Evolutionary conservation across 176 grass and related monocot species (phyloP), one percentile per base, ranked within the genome.

Genomic region (Eleusine coracana): DNA sequence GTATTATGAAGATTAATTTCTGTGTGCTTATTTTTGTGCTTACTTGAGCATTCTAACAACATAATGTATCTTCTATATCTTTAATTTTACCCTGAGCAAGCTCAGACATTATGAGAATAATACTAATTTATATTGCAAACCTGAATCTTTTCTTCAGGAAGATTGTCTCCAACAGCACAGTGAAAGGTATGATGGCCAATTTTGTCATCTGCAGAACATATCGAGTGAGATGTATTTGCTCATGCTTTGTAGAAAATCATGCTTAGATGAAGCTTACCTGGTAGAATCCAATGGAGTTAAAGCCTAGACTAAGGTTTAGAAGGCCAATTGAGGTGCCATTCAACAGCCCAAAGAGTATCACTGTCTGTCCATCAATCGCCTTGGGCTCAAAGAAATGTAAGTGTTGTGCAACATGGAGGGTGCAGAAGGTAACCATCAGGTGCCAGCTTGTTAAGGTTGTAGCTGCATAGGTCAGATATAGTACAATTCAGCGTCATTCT

Each of bases 381-480:
- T 96, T 99, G n/a, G 97, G 87, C 71, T 99, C 97, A 40, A 99
- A 99, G 68, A 99, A 94, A 86, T 84, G 97, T 27, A 99, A 70
- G 67, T 86, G 86, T 31, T 99, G 97, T 71, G 97, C 97, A 51
- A 89, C 70, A 83, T 99, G 84, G 49, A 99, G 91, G 37, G 97
- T 99, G 86, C 86, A 99, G 93, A 96, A 99, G 61, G 97, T 99
- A 75, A 99, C 86, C 89, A 96, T 92, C 51, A 99, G 84, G 90
- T 99, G 97, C 97, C 97, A 99, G 93, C 97, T 99, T 89, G 97
- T 99, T 64, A 99, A 79, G 44, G 97, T 99, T 54, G 97, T 94
- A 46, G 97, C 97, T 99, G 86, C 78, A 79, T 58, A 73, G n/a
- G 82, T 73, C 41, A n/a, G 18, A 92, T 45, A 83, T 23, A 84